phyloP scores from a whole-genome alignment of 2,329 filamentous ascomycete species.

The Colletotrichum tropicale region DNA sequence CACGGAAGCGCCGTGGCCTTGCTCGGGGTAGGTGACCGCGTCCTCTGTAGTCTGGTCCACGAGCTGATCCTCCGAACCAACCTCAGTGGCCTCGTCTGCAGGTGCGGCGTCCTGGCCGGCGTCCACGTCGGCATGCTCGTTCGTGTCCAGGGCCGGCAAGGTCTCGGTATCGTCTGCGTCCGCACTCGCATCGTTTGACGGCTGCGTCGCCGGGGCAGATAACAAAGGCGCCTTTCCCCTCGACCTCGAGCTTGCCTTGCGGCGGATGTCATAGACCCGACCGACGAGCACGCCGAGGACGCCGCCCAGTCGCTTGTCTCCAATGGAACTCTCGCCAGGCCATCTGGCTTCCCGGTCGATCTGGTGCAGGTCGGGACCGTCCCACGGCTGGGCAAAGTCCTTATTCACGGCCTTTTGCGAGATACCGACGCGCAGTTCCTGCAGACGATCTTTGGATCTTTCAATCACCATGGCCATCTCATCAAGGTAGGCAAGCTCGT shows the following conservation, averaged over 20 bases:
- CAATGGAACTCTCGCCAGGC: slow-evolving; percentile 61
- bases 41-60: background rate
- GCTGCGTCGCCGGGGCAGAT: background rate
- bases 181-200: background rate
- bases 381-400: slow-evolving; percentile 67
- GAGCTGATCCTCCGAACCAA: background rate
- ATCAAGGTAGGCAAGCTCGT: slow-evolving; percentile 81
- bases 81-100: background rate
- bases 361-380: slow-evolving; percentile 65
- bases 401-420: slow-evolving; percentile 50
- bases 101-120: background rate
- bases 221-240: background rate
- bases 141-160: background rate
- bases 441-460: slow-evolving; percentile 67
- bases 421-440: slow-evolving; percentile 77
- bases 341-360: slow-evolving; percentile 63
- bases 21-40: background rate
- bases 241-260: slow-evolving; percentile 17
- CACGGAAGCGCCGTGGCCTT: background rate
- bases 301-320: slow-evolving; percentile 69
- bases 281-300: slow-evolving; percentile 72
- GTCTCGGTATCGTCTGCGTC: background rate
- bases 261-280: slow-evolving; percentile 65
- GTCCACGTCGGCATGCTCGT: background rate
- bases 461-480: slow-evolving; percentile 82